Conservation (phyloP, 169 alveolate genomes). For the Plasmodium adleri region DNA sequence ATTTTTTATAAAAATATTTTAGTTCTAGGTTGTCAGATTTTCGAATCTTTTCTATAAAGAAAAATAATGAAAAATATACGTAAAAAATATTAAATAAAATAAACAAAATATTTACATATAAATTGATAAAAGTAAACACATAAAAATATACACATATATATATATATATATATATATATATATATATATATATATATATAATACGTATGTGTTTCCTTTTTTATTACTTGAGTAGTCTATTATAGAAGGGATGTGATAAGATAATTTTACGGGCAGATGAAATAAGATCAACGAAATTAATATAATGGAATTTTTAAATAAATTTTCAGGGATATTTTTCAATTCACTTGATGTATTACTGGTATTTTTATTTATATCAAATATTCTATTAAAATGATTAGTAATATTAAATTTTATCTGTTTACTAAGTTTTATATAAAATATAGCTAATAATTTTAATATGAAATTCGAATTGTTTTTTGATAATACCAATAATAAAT, state of each 20-base stretch:
- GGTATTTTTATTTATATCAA: conserved; percentile 17
- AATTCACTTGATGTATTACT: conserved; percentile 12
- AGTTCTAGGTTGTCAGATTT: conserved; percentile 28
- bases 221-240: conserved; percentile 68
- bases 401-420: conserved; percentile 20
- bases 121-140: background rate
- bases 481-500: conserved; percentile 42
- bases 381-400: conserved; percentile 33
- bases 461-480: conserved; percentile 53
- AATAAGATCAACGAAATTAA: conserved; percentile 27
- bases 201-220: background rate
- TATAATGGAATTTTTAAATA: conserved; percentile 29
- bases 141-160: background rate
- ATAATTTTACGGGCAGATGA: conserved; percentile 15
- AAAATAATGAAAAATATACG: conserved; percentile 6
- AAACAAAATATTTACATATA: background rate
- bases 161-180: background rate
- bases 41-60: conserved; percentile 33
- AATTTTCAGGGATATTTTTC: conserved; percentile 35
- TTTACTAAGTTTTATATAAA: conserved; percentile 41
- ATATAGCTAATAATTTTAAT: conserved; percentile 49
- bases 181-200: background rate
- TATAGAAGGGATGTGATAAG: conserved; percentile 25
- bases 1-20: conserved; percentile 24
- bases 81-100: background rate